Percentiles rank a stretch among this genome's conserved stretches.
Evolutionary conservation across 306 rosid genomes (phyloP).

Genomic region (Rosa lucieae): DNA sequence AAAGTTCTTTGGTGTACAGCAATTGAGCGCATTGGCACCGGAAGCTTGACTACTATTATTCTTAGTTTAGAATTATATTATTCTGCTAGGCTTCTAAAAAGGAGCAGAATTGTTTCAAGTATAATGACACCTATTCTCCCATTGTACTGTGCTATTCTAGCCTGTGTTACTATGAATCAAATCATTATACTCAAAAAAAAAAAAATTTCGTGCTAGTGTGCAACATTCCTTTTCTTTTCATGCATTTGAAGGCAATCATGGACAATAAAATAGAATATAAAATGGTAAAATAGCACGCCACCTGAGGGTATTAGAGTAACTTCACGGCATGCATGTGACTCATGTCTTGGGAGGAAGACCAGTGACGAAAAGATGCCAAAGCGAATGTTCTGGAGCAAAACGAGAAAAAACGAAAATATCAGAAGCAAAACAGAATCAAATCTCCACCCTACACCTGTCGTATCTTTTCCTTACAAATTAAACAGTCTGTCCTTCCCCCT

Average conservation of each 20-base stretch:
- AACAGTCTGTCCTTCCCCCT: not conserved
- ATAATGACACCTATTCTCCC: no score
- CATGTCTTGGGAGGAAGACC: not conserved
- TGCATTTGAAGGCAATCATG: not conserved
- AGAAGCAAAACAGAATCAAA: not conserved
- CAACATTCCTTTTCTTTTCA: not conserved
- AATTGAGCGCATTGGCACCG: no score
- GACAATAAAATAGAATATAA: not conserved
- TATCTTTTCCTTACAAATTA: not conserved
- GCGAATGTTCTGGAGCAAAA: constrained; percentile 32
- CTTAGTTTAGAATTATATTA: no score
- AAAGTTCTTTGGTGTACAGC: no score
- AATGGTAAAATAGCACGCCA: not conserved
- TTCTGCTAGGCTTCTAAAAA: no score
- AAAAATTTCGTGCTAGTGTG: not conserved
- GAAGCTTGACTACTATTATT: no score
- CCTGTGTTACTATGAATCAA: no score
- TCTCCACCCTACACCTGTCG: constrained; percentile 32
- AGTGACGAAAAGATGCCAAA: not conserved
- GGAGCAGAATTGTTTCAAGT: no score
- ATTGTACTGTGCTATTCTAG: no score
- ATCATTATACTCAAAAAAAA: no score
- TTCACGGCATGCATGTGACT: not conserved
- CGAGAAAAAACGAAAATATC: not conserved
- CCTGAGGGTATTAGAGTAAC: constrained; percentile 4